phyloP scores from a whole-genome alignment of 345 rosid genomes.

The Geranium rotundifolium region DNA sequence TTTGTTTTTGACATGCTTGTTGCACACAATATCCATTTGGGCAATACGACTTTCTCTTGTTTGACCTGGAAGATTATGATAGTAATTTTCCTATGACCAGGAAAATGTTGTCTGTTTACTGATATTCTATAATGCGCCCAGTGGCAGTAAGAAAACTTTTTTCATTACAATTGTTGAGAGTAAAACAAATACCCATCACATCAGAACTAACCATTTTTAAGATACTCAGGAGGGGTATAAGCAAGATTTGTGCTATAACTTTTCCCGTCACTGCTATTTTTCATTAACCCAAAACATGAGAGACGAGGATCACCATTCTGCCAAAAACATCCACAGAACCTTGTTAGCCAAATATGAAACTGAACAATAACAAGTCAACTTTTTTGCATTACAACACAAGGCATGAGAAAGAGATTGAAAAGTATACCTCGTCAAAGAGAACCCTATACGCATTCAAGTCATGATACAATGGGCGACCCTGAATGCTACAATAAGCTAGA shows the following conservation, averaged over 20 bases:
- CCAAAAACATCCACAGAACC: not conserved
- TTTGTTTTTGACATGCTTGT: not conserved
- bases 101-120: not conserved
- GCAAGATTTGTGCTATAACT: conserved; percentile 94
- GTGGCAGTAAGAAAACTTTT: not conserved
- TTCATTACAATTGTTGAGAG: not conserved
- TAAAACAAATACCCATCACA: not conserved
- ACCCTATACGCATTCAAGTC: conserved; percentile 73
- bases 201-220: conserved; percentile 52
- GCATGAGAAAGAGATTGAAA: not conserved
- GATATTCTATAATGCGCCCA: not conserved
- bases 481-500: conserved; percentile 52
- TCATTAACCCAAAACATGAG: conserved; percentile 97
- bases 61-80: not conserved
- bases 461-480: conserved; percentile 61
- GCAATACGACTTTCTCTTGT: not conserved
- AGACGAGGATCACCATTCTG: conserved; percentile 98
- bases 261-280: conserved; percentile 86
- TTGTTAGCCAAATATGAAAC: not conserved
- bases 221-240: conserved; percentile 92
- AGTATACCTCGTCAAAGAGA: conserved; percentile 72
- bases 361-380: not conserved
- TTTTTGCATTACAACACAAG: not conserved
- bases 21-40: not conserved
- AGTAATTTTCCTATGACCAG: not conserved